Evolutionary conservation across 345 rosid genomes (phyloP).

Genomic region (Salix suchowensis): DNA sequence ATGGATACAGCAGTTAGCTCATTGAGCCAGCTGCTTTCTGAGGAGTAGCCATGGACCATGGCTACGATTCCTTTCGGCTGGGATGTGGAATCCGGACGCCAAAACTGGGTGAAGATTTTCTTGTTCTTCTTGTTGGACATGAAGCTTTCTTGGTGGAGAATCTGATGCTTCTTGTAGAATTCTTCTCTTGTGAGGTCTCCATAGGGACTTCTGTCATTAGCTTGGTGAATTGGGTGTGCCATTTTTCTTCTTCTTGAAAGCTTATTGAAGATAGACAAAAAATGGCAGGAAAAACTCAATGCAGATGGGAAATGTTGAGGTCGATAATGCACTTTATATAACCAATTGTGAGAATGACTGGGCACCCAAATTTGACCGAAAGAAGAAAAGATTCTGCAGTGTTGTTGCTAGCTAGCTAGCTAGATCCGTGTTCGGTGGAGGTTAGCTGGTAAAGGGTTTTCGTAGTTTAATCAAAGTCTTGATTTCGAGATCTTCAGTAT

Average conservation of each 20-base stretch:
- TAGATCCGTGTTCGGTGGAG: neutral
- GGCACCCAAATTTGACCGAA: neutral
- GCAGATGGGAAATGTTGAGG: neutral
- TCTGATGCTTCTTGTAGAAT: conserved; percentile 27
- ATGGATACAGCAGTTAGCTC: conserved; percentile 31
- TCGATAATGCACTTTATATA: neutral
- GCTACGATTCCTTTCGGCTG: conserved; percentile 24
- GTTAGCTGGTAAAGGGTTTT: too few species aligned
- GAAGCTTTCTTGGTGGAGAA: conserved; percentile 20
- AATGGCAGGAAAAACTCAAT: neutral
- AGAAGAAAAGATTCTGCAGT: neutral
- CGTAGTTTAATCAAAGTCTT: too few species aligned
- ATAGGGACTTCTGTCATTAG: conserved; percentile 25
- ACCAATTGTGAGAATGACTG: too few species aligned
- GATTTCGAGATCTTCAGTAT: too few species aligned
- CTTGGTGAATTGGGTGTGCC: conserved; percentile 30
- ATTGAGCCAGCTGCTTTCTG: conserved; percentile 31
- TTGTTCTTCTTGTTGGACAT: conserved; percentile 16
- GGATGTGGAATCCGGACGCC: conserved; percentile 4
- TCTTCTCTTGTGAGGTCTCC: conserved; percentile 30
- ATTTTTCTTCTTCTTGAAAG: neutral
- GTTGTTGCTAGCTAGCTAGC: neutral
- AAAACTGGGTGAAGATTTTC: conserved; percentile 32
- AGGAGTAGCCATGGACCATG: conserved; percentile 34
- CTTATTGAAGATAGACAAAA: too few species aligned